Base-by-base conservation (phyloP, 352 stramenopile species). In the Phytophthora agathidicida region DNA sequence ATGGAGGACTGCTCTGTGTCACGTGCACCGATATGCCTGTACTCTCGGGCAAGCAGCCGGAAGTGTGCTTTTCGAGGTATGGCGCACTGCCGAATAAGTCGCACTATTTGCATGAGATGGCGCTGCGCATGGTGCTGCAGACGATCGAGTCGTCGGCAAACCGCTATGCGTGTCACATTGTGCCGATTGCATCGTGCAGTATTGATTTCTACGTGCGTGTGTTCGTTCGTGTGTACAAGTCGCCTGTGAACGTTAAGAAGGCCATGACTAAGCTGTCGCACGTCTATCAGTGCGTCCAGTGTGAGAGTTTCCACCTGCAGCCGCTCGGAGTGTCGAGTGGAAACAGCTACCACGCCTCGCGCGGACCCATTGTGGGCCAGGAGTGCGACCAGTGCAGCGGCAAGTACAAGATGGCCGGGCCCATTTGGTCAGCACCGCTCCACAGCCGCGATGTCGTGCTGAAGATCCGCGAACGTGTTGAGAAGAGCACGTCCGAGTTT, bases 131-230 rank as follows among this genome's bases (percentile, higher is more conserved):
- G 67, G 86, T 99, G 23, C 74, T 99, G 33, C 87, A 99, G 70
- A 89, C 92, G 22, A 93, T 99, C 33, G 96, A 98, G 58, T 86
- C 90, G 17, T 80, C 80, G 3, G 98, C 98, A 1, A 98, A 98
- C 58, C 86, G 88, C 33, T 99, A 99, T 71, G 93, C 96, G 61
- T 79, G 96, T 45, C 94, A 97, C 63, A 99, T 99, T 68, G 89
- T 98, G 54, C 98, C 98, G 0, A 89, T 99, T 17, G 88, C 98
- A 19, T 98, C 91, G 30, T 97, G 99, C 50, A 98, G 96, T 60
- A 99, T 99, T 68, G 96, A 99, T 54, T 99, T 99, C 70, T 99
- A 99, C 81, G 86, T 99, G 35, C 96, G 98, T 42, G 91, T 99
- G 33, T 99, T 99, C 80, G 97, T 99, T 13, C 95, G 98, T 55